These are phyloP conservation scores for Craterostigma plantagineum DNA, from an alignment of 257 asterid genomes.

Conservation along the genomic window DNA sequence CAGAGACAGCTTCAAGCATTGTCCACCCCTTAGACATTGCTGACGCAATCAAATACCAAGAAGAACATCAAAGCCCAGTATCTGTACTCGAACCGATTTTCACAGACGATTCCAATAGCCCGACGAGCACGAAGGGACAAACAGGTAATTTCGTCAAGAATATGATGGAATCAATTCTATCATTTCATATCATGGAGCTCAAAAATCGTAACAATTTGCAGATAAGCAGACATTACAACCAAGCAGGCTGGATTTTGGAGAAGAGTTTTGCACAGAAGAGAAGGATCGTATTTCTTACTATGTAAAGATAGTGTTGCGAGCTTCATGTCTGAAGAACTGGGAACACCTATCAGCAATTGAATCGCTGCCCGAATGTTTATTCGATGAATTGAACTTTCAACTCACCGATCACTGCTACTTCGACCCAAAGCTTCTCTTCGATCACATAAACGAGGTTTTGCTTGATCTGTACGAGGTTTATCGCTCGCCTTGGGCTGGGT, in stretches of 20 bases:
- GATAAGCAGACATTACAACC: conserved; percentile 25
- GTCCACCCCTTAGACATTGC: conserved; percentile 13
- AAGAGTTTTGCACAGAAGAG: conserved; percentile 14
- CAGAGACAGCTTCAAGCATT: conserved; percentile 27
- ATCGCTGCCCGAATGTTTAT: neutral
- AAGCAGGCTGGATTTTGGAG: conserved; percentile 37
- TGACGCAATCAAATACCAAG: conserved; percentile 27
- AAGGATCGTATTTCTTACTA: conserved; percentile 23
- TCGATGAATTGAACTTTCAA: neutral
- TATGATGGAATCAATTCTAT: neutral
- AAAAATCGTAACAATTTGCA: conserved; percentile 11
- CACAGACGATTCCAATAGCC: conserved; percentile 33
- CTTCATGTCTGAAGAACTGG: conserved; percentile 28
- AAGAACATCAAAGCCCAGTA: conserved; percentile 62
- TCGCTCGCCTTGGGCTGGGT: conserved; percentile 21
- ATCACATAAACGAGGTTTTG: conserved; percentile 49
- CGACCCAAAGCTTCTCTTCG: conserved; percentile 52
- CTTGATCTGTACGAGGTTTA: conserved; percentile 17
- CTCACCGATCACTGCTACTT: neutral
- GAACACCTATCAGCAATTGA: conserved; percentile 8
- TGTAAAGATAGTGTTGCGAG: conserved; percentile 32
- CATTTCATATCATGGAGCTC: neutral
- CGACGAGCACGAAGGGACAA: conserved; percentile 27
- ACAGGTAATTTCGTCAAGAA: conserved; percentile 16
- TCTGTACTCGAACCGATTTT: conserved; percentile 65